Evolutionary conservation across 2,329 filamentous ascomycete species (phyloP).

Genomic region (Pseudogymnoascus sp.): DNA sequence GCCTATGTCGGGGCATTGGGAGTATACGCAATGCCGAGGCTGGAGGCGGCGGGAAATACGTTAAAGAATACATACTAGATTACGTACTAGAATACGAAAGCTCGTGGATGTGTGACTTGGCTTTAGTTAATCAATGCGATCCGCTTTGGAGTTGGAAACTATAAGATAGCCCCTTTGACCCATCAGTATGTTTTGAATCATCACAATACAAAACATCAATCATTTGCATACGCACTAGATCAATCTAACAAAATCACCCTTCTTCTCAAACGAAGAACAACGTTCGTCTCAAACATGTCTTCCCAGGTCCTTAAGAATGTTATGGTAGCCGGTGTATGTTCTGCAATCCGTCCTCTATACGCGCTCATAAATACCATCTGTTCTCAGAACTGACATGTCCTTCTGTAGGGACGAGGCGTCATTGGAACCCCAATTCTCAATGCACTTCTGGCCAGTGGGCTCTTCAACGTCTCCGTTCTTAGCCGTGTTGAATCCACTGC

Average conservation of each 20-base stretch:
- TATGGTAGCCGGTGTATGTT: not conserved
- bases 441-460: slow-evolving; percentile 24
- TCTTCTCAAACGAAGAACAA: not conserved
- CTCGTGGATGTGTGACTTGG: not conserved
- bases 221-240: not conserved
- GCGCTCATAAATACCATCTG: not conserved
- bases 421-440: slow-evolving; percentile 26
- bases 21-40: not conserved
- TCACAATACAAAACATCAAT: not conserved
- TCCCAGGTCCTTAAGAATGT: not conserved
- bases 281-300: not conserved
- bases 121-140: not conserved
- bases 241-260: not conserved
- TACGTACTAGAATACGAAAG: not conserved
- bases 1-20: not conserved
- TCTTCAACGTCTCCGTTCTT: slow-evolving; percentile 29
- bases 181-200: not conserved
- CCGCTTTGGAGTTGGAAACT: not conserved
- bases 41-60: not conserved
- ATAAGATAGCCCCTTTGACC: not conserved
- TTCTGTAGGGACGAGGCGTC: slow-evolving; percentile 24
- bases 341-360: not conserved
- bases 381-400: not conserved
- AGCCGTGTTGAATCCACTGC: slow-evolving; percentile 25
- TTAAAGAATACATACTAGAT: no score